Evolutionary conservation across 2,329 filamentous ascomycete species (phyloP).

Genomic region (Rutstroemia sp.): DNA sequence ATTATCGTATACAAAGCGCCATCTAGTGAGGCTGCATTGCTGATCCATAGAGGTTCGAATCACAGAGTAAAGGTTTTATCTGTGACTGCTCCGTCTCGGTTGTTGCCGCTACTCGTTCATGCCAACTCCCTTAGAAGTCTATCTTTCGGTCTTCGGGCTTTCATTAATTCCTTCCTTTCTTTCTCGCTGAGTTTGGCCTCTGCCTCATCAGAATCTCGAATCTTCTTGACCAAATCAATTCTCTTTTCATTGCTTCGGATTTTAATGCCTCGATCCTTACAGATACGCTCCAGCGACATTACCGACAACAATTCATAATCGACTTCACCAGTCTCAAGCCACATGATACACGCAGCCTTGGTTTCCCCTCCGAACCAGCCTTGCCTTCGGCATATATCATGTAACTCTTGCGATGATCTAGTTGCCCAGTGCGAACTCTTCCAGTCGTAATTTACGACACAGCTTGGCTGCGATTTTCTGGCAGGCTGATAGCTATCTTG

Average conservation of each 20-base stretch:
- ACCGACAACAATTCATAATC: neutral
- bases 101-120: no score
- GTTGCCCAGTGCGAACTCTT: constrained; percentile 19
- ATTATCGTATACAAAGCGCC: no score
- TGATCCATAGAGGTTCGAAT: no score
- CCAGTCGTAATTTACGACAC: constrained; percentile 14
- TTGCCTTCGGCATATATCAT: constrained; percentile 10
- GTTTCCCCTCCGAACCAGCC: constrained; percentile 12
- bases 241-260: neutral
- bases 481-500: neutral
- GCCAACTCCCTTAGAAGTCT: neutral
- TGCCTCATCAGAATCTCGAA: neutral
- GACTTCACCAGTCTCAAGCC: neutral
- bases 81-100: no score
- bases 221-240: neutral
- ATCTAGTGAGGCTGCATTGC: no score
- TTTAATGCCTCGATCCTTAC: neutral
- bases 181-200: neutral
- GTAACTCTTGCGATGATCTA: constrained; percentile 11
- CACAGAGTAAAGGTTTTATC: no score
- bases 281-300: neutral
- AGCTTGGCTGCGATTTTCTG: neutral
- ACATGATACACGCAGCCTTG: neutral
- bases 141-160: neutral
- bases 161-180: neutral